Evolutionary conservation across 768 basidiomycete genomes (phyloP), one percentile per base, ranked within the genome.

Genomic region (Calocera viscosa): DNA sequence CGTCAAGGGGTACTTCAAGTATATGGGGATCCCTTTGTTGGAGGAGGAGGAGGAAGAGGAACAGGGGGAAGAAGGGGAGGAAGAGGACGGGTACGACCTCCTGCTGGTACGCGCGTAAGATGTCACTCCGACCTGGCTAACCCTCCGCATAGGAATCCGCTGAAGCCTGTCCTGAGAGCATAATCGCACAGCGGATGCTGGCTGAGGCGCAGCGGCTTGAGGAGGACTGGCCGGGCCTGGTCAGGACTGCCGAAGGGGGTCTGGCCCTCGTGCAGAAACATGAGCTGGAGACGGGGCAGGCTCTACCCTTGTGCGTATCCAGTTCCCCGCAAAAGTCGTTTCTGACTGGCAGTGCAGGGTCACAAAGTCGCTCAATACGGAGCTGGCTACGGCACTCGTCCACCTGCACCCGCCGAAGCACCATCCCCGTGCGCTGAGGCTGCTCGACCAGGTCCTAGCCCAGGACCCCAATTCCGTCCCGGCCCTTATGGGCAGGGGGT

Each of bases 391-490:
- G 0, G 85, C 90, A 2, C 81, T 96, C 17, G 89, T 92, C 2
- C 88, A 96, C 72, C 80, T 89, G 63, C 91, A 84, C 74, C 86
- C 94, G 32, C 95, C 95, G 0, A 94, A 94, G 71, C 88, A 97
- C 71, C 95, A 98, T 73, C 71, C 78, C 12, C 85, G 87, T 64
- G 95, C 96, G 1, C 77, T 87, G 28, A 78, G 81, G 19, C 80
- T 96, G 11, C 79, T 97, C 24, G 84, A 89, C 34, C 84, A 86
- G 2, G 81, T 95, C 17, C 82, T 98, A 0, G 71, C 77, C 1
- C 76, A 80, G 35, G 84, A 87, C 40, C 84, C 89, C 0, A 72
- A 82, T 64, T 87, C 92, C 70, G 76, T 84, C 10, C 74, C 80
- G 14, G 86, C 85, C 30, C 79, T 95, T 47, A 85, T 94, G 77